Base-by-base conservation (phyloP, 345 rosid genomes). In the Pistacia integerrima region DNA sequence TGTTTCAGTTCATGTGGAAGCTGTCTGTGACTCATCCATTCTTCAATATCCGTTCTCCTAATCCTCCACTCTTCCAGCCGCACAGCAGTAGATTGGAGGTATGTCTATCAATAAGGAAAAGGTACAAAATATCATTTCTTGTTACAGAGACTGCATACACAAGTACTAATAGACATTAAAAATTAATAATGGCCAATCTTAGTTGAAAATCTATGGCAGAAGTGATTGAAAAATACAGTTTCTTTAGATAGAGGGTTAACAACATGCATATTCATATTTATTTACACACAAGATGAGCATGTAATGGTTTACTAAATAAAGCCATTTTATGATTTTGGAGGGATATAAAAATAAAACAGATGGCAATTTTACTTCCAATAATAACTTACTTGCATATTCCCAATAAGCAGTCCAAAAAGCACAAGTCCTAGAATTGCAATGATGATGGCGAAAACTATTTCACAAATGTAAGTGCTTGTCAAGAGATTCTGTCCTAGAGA, bases 21-120 rank as follows among this genome's bases (percentile, higher is more conserved):
- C 76, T 88, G 91, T 63, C 91, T 82, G 72, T 88, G 91, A 38
- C 77, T 79, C 94, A 90, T 88, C 94, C 90, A 90, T 77, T 79
- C 75, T 54, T 88, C 91, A 3, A 82, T 83, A 75, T 90, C 94
- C 11, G 87, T 86, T 79, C 84, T 84, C 74, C 73, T 79, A 73
- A 78, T 74, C 83, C 94, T 85, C 89, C 91, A 88, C 73, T 83
- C 86, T 75, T 90, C 92, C 11, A 90, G 81, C 33, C 90, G 75
- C 5, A 76, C 65, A 0, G 84, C 85, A 0, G 84, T 88, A 11
- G 91, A 87, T 75, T 90, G 94, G 20, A 87, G 88, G 73, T 86
- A 90, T 2, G 87, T 88, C 90, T 84, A 80, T 69, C 20, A 41
- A 46, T 5, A n/a, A 30, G 30, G 14, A 4, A 52, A 17, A 73